A percentile compares a stretch with the other conserved stretches of the same genome.
These are phyloP conservation scores for Helichrysum umbraculigerum DNA, from an alignment of 129 eudicot genomes.

Conservation along the genomic window DNA sequence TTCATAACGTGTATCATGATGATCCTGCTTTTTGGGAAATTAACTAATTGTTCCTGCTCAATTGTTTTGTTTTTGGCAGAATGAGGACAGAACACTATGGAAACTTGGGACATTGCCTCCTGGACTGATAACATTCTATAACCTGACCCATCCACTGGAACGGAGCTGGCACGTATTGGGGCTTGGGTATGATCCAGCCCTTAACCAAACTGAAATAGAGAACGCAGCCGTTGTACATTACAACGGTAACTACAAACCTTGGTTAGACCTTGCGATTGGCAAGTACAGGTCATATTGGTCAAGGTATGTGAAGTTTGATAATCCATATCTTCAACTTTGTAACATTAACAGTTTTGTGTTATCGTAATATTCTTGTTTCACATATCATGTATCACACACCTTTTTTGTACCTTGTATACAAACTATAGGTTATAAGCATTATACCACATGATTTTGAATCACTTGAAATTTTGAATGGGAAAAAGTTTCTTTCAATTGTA, in stretches of 20 bases:
- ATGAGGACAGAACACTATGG: slow-evolving; percentile 96
- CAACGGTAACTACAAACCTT: slow-evolving; percentile 96
- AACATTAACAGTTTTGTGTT: slow-evolving; percentile 38
- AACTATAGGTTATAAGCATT: slow-evolving; percentile 25
- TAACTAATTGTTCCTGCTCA: neutral
- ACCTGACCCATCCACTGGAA: slow-evolving; percentile 83
- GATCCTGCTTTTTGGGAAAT: neutral
- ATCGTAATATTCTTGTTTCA: slow-evolving; percentile 21
- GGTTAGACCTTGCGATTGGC: slow-evolving; percentile 98
- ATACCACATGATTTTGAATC: slow-evolving; percentile 17
- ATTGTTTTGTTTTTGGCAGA: slow-evolving; percentile 51
- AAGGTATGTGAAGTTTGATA: slow-evolving; percentile 73
- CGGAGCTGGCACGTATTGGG: slow-evolving; percentile 94
- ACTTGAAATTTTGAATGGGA: neutral
- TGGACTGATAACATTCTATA: slow-evolving; percentile 90
- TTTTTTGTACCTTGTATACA: slow-evolving; percentile 26
- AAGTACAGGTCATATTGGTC: slow-evolving; percentile 95
- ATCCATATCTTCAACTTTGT: slow-evolving; percentile 77
- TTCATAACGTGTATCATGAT: neutral
- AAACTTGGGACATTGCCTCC: slow-evolving; percentile 98
- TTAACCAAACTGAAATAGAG: slow-evolving; percentile 81
- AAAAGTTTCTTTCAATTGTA: neutral
- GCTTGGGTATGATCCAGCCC: slow-evolving; percentile 97
- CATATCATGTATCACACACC: slow-evolving; percentile 3
- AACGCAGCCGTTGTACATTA: slow-evolving; percentile 91